Percentiles rank a stretch among this genome's conserved stretches.
Evolutionary conservation across 345 rosid genomes (phyloP).

Genomic region (Isatis tinctoria): DNA sequence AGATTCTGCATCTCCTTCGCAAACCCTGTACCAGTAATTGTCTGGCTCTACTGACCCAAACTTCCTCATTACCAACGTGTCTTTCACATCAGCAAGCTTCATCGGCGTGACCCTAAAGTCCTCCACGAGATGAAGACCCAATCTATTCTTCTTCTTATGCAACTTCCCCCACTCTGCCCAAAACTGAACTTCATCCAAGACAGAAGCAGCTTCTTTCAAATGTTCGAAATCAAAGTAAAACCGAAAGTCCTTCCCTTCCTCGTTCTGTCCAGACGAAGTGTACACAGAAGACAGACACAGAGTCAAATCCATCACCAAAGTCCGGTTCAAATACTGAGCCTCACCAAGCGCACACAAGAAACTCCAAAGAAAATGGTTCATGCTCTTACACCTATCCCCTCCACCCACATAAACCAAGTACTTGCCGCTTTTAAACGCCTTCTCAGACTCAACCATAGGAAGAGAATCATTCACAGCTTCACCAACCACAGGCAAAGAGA

Average conservation of each 20-base stretch:
- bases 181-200: conserved; percentile 80
- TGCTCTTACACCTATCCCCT: conserved; percentile 90
- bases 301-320: conserved; percentile 84
- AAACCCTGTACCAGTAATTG: conserved; percentile 95
- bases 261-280: conserved; percentile 64
- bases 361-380: conserved; percentile 96
- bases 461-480: conserved; percentile 76
- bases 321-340: conserved; percentile 86
- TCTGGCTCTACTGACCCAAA: conserved; percentile 89
- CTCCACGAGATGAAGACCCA: conserved; percentile 66
- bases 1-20: conserved; percentile 85
- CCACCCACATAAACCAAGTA: conserved; percentile 77
- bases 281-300: conserved; percentile 75
- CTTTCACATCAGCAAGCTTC: conserved; percentile 64
- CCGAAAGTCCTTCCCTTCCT: conserved; percentile 94
- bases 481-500: conserved; percentile 58
- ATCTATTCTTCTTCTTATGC: conserved; percentile 47
- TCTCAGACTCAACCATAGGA: conserved; percentile 62
- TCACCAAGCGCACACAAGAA: conserved; percentile 94
- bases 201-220: conserved; percentile 80
- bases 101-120: conserved; percentile 64
- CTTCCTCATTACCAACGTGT: conserved; percentile 84
- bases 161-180: conserved; percentile 82
- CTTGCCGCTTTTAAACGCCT: conserved; percentile 55
- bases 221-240: conserved; percentile 96